Evolutionary conservation across 306 rosid species (phyloP).

Genomic region (Hippophae rhamnoides): DNA sequence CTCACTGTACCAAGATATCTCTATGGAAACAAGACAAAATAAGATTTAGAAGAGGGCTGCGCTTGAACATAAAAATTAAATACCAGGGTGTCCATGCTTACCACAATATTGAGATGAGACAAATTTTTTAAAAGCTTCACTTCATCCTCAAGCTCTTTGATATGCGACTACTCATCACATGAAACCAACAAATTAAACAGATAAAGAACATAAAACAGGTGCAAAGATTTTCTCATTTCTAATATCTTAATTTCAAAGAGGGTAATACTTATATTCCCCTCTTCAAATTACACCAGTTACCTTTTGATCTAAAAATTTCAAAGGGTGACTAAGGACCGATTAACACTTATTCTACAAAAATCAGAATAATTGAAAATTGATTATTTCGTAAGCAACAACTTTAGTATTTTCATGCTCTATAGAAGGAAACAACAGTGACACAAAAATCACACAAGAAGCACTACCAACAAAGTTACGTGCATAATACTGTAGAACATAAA

Average conservation of each 20-base stretch:
- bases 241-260: too few species aligned
- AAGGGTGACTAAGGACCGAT: too few species aligned
- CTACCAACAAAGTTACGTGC: neutral
- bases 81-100: conserved; percentile 43
- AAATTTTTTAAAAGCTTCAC: conserved; percentile 92
- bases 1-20: conserved; percentile 94
- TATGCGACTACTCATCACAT: conserved; percentile 57
- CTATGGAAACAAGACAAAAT: conserved; percentile 33
- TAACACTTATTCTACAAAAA: too few species aligned
- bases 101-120: conserved; percentile 94
- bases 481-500: neutral
- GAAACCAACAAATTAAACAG: conserved; percentile 19
- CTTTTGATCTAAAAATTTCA: too few species aligned
- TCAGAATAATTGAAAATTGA: too few species aligned
- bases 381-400: too few species aligned
- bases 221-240: too few species aligned
- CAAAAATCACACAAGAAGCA: neutral
- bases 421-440: too few species aligned
- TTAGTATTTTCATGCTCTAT: too few species aligned
- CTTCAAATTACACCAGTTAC: too few species aligned
- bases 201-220: conserved; percentile 1
- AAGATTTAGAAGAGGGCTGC: conserved; percentile 19
- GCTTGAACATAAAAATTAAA: conserved; percentile 15
- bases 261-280: too few species aligned
- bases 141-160: conserved; percentile 98